Conservation (phyloP, 202 grass and related monocot genomes). For the Elaeis oleifera region DNA sequence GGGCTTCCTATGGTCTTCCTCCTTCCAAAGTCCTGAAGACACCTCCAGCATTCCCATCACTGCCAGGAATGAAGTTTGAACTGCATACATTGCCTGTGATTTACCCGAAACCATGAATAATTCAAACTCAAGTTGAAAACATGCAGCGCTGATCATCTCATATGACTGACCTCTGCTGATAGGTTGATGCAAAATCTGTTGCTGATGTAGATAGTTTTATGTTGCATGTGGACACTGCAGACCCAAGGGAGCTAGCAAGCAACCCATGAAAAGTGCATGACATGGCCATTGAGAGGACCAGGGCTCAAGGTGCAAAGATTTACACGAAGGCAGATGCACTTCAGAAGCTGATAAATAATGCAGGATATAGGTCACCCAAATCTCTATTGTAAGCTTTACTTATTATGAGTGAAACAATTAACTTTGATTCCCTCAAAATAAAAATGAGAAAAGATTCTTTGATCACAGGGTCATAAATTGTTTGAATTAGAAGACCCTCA, state of each 20-base stretch:
- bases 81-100: slow-evolving; percentile 55
- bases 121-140: no score
- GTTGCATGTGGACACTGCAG: slow-evolving; percentile 44
- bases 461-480: slow-evolving; percentile 14
- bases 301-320: slow-evolving; percentile 26
- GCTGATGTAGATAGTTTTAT: slow-evolving; percentile 63
- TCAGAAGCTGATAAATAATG: slow-evolving; percentile 18
- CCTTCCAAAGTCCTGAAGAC: slow-evolving; percentile 16
- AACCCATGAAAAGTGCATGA: slow-evolving; percentile 39
- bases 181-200: slow-evolving; percentile 28
- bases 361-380: slow-evolving; percentile 36
- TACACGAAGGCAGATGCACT: slow-evolving; percentile 26
- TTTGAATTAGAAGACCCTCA: slow-evolving; percentile 32
- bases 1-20: slow-evolving; percentile 42
- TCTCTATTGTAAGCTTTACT: no score
- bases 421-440: not conserved
- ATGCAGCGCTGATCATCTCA: not conserved
- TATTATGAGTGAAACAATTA: no score
- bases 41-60: slow-evolving; percentile 15
- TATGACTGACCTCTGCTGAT: not conserved
- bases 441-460: not conserved
- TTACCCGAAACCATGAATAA: not conserved
- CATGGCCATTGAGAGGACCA: slow-evolving; percentile 27
- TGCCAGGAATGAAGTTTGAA: slow-evolving; percentile 37
- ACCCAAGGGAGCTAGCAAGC: slow-evolving; percentile 31